phyloP scores from a whole-genome alignment of 2,329 filamentous ascomycete genomes.

The Aspergillus sp. region DNA sequence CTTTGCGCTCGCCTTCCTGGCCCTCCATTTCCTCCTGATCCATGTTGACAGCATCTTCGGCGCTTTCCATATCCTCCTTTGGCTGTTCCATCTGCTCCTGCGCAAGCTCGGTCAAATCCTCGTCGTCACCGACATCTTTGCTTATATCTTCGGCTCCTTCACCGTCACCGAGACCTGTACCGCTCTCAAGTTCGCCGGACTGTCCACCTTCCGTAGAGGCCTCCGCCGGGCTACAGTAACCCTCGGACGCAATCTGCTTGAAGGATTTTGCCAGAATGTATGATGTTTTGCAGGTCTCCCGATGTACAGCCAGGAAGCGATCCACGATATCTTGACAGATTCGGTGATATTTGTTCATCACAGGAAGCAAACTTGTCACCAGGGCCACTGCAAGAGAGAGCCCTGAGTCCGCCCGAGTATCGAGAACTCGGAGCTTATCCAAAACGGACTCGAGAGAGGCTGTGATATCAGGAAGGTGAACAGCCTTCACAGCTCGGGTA shows the following conservation, averaged over 20 bases:
- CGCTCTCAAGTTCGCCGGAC: slow-evolving; percentile 78
- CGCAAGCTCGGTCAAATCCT: slow-evolving; percentile 87
- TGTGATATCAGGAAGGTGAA: slow-evolving; percentile 60
- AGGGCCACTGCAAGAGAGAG: slow-evolving; percentile 55
- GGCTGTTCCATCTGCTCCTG: slow-evolving; percentile 67
- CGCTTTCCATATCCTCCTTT: slow-evolving; percentile 44
- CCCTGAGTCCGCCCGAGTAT: slow-evolving; percentile 41
- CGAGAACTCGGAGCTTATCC: slow-evolving; percentile 44
- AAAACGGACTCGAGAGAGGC: slow-evolving; percentile 46
- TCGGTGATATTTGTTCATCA: slow-evolving; percentile 69
- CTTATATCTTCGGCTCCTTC: slow-evolving; percentile 97
- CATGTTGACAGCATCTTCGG: slow-evolving; percentile 51
- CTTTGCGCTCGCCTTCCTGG: slow-evolving; percentile 64
- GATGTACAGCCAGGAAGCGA: slow-evolving; percentile 64
- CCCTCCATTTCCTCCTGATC: slow-evolving; percentile 90
- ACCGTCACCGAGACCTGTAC: slow-evolving; percentile 91
- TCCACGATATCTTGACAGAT: slow-evolving; percentile 60
- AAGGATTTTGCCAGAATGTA: slow-evolving; percentile 76
- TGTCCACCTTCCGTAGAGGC: slow-evolving; percentile 69
- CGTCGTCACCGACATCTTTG: slow-evolving; percentile 91
- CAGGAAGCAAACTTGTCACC: slow-evolving; percentile 63
- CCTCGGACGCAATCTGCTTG: slow-evolving; percentile 73
- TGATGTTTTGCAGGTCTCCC: slow-evolving; percentile 69
- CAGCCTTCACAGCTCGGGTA: slow-evolving; percentile 53
- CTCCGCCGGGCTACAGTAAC: slow-evolving; percentile 88